These are phyloP conservation scores for Fusarium buxicola DNA, from an alignment of 2,329 filamentous ascomycete genomes.

Conservation along the genomic window DNA sequence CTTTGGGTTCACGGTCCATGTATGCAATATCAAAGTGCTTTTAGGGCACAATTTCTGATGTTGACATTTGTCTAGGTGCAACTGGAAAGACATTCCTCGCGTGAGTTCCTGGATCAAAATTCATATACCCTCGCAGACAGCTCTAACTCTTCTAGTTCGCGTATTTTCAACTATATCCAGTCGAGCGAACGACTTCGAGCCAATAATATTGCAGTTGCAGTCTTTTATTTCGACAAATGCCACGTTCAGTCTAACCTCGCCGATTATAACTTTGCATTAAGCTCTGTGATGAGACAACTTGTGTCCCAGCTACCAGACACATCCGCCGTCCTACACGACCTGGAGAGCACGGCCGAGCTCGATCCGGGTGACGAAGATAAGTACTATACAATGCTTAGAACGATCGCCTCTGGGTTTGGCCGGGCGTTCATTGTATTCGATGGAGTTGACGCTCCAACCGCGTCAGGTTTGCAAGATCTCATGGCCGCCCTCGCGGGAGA, in stretches of 20 bases:
- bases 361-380: background rate
- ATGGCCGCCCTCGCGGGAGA: background rate
- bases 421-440: background rate
- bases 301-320: background rate
- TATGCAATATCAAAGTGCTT: accelerated
- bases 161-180: background rate
- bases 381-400: background rate
- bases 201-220: background rate
- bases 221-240: background rate
- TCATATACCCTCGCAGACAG: accelerated
- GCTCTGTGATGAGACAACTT: background rate
- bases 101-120: background rate
- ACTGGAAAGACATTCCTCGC: constrained; percentile 16
- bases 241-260: background rate
- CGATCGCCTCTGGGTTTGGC: background rate
- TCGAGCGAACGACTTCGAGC: accelerated
- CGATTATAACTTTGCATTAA: background rate
- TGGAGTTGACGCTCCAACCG: background rate
- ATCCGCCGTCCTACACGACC: background rate
- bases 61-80: background rate
- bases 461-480: background rate
- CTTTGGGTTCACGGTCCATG: constrained; percentile 18
- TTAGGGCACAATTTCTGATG: accelerated
- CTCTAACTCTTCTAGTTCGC: background rate
- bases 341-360: background rate